Percentiles rank a stretch among this genome's conserved stretches.
phyloP scores from a whole-genome alignment of 495 filamentous ascomycete genomes.

The Clavariopsis aquatica region DNA sequence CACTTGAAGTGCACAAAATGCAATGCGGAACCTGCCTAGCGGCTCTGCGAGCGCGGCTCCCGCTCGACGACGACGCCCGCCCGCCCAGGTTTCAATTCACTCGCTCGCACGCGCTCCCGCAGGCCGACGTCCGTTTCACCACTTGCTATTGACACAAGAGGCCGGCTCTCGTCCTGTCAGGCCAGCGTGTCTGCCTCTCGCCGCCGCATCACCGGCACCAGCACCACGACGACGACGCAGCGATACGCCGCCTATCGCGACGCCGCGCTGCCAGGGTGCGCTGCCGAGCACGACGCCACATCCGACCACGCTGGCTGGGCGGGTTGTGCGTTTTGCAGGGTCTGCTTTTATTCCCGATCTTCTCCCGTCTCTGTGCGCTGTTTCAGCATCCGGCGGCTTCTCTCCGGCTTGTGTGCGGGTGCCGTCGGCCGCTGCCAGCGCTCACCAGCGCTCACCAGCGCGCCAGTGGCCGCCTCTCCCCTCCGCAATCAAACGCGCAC shows the following conservation, averaged over 20 bases:
- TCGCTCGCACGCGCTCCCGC: neutral
- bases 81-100: neutral
- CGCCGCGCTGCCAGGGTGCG: neutral
- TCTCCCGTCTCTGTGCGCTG: neutral
- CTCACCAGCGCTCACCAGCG: too few relatives aligned
- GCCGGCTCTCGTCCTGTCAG: neutral
- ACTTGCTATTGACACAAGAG: neutral
- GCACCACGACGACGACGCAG: neutral
- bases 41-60: neutral
- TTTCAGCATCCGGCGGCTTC: constrained; percentile 9
- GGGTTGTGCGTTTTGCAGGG: neutral
- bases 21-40: neutral
- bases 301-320: neutral
- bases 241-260: neutral
- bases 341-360: constrained; percentile 19
- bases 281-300: neutral
- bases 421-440: too few relatives aligned
- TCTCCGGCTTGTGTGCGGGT: too few relatives aligned
- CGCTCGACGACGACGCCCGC: neutral
- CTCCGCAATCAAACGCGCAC: neutral
- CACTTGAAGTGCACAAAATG: neutral
- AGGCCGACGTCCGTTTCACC: neutral
- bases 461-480: neutral
- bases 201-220: neutral
- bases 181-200: neutral